Conservation (phyloP, 768 basidiomycete genomes). For the Boletus pseudopeckii region DNA sequence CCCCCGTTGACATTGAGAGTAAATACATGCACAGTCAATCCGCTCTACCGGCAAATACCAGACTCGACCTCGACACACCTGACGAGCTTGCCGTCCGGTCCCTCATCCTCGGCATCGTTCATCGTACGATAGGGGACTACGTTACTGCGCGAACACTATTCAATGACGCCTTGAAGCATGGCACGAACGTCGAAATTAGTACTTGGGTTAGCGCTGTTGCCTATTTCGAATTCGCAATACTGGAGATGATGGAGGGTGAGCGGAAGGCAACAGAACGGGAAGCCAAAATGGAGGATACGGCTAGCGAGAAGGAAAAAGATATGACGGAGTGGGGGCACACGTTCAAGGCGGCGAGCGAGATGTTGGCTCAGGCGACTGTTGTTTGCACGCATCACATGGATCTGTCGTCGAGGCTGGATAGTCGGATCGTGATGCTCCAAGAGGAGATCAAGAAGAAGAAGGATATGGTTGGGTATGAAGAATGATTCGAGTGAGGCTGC, state of each 20-base stretch:
- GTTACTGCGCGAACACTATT: constrained; percentile 46
- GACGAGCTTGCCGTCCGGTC: constrained; percentile 71
- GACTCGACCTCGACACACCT: constrained; percentile 54
- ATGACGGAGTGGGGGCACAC: constrained; percentile 43
- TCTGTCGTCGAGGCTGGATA: constrained; percentile 65
- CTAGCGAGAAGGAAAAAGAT: constrained; percentile 6
- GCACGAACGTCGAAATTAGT: constrained; percentile 43
- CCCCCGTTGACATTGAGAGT: constrained; percentile 36
- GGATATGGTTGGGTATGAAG: constrained; percentile 37
- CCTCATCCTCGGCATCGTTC: constrained; percentile 63
- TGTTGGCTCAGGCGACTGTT: constrained; percentile 50
- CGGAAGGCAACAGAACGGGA: constrained; percentile 33
- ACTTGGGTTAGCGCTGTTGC: constrained; percentile 69
- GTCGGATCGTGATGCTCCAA: constrained; percentile 61
- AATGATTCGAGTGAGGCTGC: neutral
- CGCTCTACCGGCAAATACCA: neutral
- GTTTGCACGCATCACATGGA: constrained; percentile 53
- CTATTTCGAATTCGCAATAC: constrained; percentile 65
- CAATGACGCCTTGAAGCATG: constrained; percentile 45
- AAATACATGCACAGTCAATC: constrained; percentile 21
- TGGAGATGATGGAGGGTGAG: constrained; percentile 65
- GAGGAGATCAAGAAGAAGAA: constrained; percentile 68
- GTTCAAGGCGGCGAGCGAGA: constrained; percentile 45
- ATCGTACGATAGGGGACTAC: constrained; percentile 54
- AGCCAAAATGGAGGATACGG: constrained; percentile 7